Evolutionary conservation across 2,329 filamentous ascomycete species (phyloP), one percentile per base, ranked within the genome.

Genomic region (Didymella pinodella): DNA sequence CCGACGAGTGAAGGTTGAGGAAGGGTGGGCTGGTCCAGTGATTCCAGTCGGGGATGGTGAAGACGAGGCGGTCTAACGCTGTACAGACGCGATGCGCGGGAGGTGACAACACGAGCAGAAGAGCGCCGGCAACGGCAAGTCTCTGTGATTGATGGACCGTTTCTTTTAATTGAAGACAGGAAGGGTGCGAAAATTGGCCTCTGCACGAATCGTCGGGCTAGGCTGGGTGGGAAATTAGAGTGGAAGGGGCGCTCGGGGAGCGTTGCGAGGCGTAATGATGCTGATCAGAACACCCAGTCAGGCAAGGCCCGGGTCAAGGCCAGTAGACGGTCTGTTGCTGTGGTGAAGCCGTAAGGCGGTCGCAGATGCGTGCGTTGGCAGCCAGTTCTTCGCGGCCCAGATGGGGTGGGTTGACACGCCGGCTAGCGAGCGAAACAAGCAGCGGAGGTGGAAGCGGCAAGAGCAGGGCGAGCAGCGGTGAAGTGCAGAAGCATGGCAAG

Each of bases 171-270:
- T 65, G 63, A 65, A 64, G 67, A 62, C 64, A 65, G 59, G 54
- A 62, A 66, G 62, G 67, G 65, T 59, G 68, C 65, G 62, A 66
- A 32, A 60, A 68, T 67, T 69, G 70, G 72, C 67, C 70, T 70
- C 55, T 68, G 71, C 75, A 76, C 73, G 71, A 74, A 71, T 76
- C 73, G 74, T 61, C 70, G 71, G 73, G 68, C 66, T 70, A 71
- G 68, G 66, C 68, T 67, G 65, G 67, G 68, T 63, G 65, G 63
- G 61, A 66, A 67, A 77, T 75, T 77, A 77, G 74, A 66, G 73
- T 64, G 74, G 73, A 75, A 74, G 67, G 61, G 73, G 64, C 64
- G 63, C 59, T 48, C 65, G 64, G 65, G 64, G 62, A 68, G 66
- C 61, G 68, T 64, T 68, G 67, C 63, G 63, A 68, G 63, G 66